Evolutionary conservation across 345 rosid genomes (phyloP).

Genomic region (Laguncularia racemosa): DNA sequence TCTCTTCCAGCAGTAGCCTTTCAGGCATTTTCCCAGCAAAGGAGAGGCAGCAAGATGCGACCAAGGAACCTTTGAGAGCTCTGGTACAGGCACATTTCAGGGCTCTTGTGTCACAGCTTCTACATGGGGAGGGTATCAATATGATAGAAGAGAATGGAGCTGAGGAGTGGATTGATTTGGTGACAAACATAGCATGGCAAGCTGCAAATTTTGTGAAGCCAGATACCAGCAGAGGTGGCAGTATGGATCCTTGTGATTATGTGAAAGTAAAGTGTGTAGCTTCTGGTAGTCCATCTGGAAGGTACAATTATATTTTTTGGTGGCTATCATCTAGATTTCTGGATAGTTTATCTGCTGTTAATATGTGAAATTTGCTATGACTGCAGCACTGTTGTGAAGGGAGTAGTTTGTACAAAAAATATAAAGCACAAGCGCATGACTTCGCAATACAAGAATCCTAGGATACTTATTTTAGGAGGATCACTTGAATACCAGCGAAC

Average conservation of each 20-base stretch:
- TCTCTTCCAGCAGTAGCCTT: constrained; percentile 75
- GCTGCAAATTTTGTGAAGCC: constrained; percentile 96
- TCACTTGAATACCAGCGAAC: constrained; percentile 85
- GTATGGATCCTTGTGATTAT: constrained; percentile 96
- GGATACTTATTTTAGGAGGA: constrained; percentile 82
- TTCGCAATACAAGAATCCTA: constrained; percentile 88
- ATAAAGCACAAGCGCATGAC: constrained; percentile 98
- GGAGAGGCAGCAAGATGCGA: constrained; percentile 59
- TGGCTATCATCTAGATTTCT: background rate
- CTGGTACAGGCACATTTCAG: constrained; percentile 82
- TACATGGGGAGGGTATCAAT: constrained; percentile 63
- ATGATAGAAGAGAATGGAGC: constrained; percentile 36
- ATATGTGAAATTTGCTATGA: constrained; percentile 10
- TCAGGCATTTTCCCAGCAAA: constrained; percentile 48
- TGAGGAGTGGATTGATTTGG: constrained; percentile 79
- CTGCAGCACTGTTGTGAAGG: constrained; percentile 73
- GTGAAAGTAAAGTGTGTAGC: constrained; percentile 95
- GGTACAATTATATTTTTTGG: constrained; percentile 33
- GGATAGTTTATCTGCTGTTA: constrained; percentile 2
- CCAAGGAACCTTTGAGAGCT: constrained; percentile 65
- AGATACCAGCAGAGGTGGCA: constrained; percentile 93
- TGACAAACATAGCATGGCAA: constrained; percentile 82
- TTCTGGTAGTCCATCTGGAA: constrained; percentile 72
- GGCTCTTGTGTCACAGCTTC: constrained; percentile 92
- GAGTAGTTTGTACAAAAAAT: constrained; percentile 95